Percentiles rank a stretch among this genome's conserved stretches.
Conservation (phyloP, 768 basidiomycete species). For the Cantharellus anzutake region DNA sequence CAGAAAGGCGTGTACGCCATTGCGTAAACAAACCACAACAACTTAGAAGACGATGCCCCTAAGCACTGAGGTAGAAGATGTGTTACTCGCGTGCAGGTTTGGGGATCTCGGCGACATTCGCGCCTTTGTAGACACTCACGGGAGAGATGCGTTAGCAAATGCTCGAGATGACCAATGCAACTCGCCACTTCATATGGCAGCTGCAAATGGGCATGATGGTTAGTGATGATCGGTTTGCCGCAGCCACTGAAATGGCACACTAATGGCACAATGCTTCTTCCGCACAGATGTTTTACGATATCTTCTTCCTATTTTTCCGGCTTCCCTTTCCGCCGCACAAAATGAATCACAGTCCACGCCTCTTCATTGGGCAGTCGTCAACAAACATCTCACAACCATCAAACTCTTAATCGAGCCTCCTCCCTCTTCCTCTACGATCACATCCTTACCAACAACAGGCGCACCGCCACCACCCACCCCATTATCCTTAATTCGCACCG, state of each 20-base stretch:
- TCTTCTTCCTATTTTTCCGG: conserved; percentile 40
- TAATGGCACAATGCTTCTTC: background rate
- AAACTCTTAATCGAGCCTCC: conserved; percentile 31
- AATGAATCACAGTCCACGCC: conserved; percentile 67
- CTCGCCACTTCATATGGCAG: conserved; percentile 68
- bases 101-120: conserved; percentile 70
- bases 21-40: too few relatives aligned
- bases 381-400: conserved; percentile 47
- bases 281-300: conserved; percentile 52
- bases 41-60: too few relatives aligned
- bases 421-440: conserved; percentile 30
- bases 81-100: conserved; percentile 71
- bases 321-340: conserved; percentile 35
- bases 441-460: conserved; percentile 12
- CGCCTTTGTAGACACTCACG: conserved; percentile 41
- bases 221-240: conserved; percentile 7
- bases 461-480: conserved; percentile 1
- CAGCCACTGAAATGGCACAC: background rate
- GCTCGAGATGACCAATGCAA: conserved; percentile 63
- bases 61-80: conserved; percentile 28
- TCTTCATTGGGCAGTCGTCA: conserved; percentile 82
- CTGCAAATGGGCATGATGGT: conserved; percentile 83
- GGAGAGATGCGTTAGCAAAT: conserved; percentile 25
- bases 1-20: too few relatives aligned
- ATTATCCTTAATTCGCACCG: conserved; percentile 34